Percentiles rank a stretch among this genome's conserved stretches.
Conservation (phyloP, 306 rosid genomes). For the Nissolia schottii region DNA sequence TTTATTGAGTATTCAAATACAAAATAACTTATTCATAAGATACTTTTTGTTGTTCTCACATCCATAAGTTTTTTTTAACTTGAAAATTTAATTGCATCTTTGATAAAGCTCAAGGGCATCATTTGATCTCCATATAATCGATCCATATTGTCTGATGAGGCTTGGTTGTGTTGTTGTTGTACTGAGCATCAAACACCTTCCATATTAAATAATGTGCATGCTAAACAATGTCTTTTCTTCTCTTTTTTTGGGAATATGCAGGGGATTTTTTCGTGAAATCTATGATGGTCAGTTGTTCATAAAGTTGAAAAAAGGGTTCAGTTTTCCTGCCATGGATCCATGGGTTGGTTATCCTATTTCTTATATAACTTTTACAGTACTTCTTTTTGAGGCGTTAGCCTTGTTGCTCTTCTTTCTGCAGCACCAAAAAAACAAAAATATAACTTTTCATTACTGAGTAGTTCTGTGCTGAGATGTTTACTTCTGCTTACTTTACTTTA, state of each 20-base stretch:
- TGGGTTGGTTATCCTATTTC: slow-evolving; percentile 55
- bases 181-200: background rate
- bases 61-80: background rate
- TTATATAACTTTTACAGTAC: background rate
- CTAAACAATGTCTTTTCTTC: slow-evolving; percentile 8
- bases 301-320: slow-evolving; percentile 74
- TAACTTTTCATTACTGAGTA: background rate
- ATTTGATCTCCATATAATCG: background rate
- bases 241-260: slow-evolving; percentile 33
- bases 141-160: background rate
- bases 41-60: background rate
- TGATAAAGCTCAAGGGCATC: background rate
- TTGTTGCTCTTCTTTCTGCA: too few relatives aligned
- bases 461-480: background rate
- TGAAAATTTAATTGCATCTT: background rate
- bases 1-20: too few relatives aligned
- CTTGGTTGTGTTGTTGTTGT: background rate
- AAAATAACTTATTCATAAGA: too few relatives aligned
- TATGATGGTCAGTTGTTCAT: slow-evolving; percentile 77
- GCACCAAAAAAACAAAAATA: too few relatives aligned
- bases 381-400: too few relatives aligned
- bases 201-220: slow-evolving; percentile 1
- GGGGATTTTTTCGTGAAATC: slow-evolving; percentile 75
- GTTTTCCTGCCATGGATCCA: slow-evolving; percentile 89
- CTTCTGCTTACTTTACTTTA: slow-evolving; percentile 4